phyloP scores from a whole-genome alignment of 305 asterid genomes.

The Fraxinus sp. region DNA sequence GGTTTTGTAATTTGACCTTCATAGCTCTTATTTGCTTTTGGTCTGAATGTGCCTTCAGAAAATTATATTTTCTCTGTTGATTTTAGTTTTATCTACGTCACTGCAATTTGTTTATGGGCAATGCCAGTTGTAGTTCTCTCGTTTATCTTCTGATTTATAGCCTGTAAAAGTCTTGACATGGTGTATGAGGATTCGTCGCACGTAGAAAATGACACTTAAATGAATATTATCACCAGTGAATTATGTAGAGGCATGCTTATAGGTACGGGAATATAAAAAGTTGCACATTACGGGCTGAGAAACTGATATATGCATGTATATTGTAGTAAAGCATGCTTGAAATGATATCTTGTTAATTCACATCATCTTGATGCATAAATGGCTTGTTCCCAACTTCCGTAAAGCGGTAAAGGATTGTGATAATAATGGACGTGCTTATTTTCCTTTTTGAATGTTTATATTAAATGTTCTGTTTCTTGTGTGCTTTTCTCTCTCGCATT shows the following conservation, averaged over 20 bases:
- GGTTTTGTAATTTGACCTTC: background rate
- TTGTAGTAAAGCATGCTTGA: background rate
- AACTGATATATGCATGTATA: background rate
- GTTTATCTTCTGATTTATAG: background rate
- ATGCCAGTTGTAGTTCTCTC: too few relatives aligned
- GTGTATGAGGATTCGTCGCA: background rate
- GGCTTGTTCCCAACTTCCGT: background rate
- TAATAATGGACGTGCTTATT: background rate
- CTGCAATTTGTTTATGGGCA: background rate
- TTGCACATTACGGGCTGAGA: background rate
- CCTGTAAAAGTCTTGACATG: background rate
- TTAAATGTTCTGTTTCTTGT: background rate
- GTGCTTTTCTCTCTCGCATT: background rate
- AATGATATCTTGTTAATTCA: background rate
- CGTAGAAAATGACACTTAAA: background rate
- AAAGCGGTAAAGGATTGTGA: background rate
- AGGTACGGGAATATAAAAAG: background rate
- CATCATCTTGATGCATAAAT: background rate
- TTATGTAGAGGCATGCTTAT: conserved; percentile 6
- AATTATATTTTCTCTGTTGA: background rate
- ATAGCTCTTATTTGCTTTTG: background rate
- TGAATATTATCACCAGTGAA: conserved; percentile 2
- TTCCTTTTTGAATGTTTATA: conserved; percentile 8
- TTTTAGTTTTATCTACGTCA: background rate
- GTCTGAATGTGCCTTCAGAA: background rate